phyloP scores from a whole-genome alignment of 495 filamentous ascomycete species.

The Sphaerosporella brunnea region DNA sequence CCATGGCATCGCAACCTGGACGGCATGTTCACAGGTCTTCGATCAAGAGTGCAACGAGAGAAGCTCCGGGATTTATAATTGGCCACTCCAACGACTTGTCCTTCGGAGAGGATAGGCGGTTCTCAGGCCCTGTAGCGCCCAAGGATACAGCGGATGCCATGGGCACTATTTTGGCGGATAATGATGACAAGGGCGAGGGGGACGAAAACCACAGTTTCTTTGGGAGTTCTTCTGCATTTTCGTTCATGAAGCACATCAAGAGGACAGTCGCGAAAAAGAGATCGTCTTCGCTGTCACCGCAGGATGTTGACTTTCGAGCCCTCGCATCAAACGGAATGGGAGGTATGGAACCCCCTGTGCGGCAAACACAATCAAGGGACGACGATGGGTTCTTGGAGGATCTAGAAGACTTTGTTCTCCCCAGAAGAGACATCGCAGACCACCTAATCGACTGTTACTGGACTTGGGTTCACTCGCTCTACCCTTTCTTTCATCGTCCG shows the following conservation, averaged over 20 bases:
- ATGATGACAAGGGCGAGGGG: background rate
- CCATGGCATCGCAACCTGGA: too few species aligned
- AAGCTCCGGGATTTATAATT: background rate
- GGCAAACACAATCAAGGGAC: slow-evolving; percentile 1
- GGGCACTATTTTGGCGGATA: background rate
- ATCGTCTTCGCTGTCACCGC: background rate
- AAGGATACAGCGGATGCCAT: slow-evolving; percentile 6
- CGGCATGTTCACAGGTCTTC: too few species aligned
- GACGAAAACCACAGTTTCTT: slow-evolving; percentile 4
- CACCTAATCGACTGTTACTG: slow-evolving; percentile 28
- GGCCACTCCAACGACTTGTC: slow-evolving; percentile 1
- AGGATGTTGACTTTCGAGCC: background rate
- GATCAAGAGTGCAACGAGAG: background rate
- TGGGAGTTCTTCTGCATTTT: slow-evolving; percentile 2
- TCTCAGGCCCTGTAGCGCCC: background rate
- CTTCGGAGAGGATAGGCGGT: background rate
- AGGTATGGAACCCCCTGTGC: background rate
- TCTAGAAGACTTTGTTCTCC: slow-evolving; percentile 20
- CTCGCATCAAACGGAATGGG: background rate
- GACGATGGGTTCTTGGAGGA: slow-evolving; percentile 1
- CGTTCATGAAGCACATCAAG: slow-evolving; percentile 7
- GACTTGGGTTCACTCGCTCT: slow-evolving; percentile 26
- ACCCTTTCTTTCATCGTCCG: slow-evolving; percentile 29
- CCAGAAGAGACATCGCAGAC: slow-evolving; percentile 26
- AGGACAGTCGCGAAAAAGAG: background rate